Evolutionary conservation across 1,284 basidiomycete species (phyloP).

Genomic region (Meira nashicola): DNA sequence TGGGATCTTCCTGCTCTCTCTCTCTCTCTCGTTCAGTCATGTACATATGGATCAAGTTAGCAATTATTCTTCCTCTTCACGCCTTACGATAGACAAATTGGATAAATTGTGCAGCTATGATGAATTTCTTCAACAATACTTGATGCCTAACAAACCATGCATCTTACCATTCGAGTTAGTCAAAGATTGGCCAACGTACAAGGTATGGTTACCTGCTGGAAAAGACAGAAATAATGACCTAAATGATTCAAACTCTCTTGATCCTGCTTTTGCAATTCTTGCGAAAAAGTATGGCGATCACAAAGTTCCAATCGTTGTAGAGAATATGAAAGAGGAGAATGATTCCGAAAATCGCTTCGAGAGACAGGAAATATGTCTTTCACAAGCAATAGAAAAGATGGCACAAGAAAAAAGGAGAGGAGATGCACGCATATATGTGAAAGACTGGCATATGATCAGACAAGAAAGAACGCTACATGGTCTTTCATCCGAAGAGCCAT

Average conservation of each 20-base stretch:
- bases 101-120: too few species aligned
- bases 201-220: neutral
- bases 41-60: too few species aligned
- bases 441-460: constrained; percentile 60
- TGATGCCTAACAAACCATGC: neutral
- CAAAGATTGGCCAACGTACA: neutral
- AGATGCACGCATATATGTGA: constrained; percentile 55
- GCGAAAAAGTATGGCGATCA: neutral
- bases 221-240: neutral
- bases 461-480: constrained; percentile 19
- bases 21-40: too few species aligned
- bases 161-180: neutral
- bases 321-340: neutral
- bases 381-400: constrained; percentile 16
- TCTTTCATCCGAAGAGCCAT: constrained; percentile 48
- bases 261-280: neutral
- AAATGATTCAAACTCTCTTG: neutral
- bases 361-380: constrained; percentile 17
- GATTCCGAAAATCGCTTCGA: constrained; percentile 18
- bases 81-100: too few species aligned
- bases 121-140: neutral
- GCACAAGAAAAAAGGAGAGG: neutral
- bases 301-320: neutral
- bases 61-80: too few species aligned
- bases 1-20: too few species aligned